Evolutionary conservation across 1,284 basidiomycete species (phyloP).

Genomic region (Athelia psychrophila): DNA sequence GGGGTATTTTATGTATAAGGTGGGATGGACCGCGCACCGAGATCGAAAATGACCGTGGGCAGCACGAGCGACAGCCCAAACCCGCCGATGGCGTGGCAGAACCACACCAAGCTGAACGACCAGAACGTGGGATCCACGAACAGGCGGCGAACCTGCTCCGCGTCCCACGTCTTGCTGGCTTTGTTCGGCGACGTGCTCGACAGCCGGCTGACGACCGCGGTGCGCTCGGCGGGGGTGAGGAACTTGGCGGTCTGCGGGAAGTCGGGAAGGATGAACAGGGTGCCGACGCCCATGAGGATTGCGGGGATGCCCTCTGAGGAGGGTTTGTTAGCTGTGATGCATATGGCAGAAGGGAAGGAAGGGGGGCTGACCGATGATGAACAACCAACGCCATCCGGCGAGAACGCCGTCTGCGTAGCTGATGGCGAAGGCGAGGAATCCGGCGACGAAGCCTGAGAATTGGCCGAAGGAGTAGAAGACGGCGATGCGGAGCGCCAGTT

Average conservation of each 20-base stretch:
- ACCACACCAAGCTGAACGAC: constrained; percentile 15
- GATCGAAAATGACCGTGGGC: constrained; percentile 18
- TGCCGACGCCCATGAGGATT: constrained; percentile 13
- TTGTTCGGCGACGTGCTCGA: constrained; percentile 13
- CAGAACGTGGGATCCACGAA: constrained; percentile 17
- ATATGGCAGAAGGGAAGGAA: background rate
- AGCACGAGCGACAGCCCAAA: constrained; percentile 15
- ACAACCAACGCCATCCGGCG: constrained; percentile 18
- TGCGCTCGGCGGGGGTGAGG: constrained; percentile 10
- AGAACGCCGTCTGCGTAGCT: constrained; percentile 14
- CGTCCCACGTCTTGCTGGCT: constrained; percentile 13
- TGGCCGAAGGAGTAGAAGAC: constrained; percentile 13
- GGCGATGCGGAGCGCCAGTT: constrained; percentile 15
- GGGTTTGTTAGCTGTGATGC: background rate
- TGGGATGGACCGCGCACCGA: constrained; percentile 9
- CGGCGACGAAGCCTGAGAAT: constrained; percentile 16
- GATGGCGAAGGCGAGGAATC: constrained; percentile 17
- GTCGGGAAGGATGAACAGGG: constrained; percentile 14
- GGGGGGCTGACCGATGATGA: constrained; percentile 7
- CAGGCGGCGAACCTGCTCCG: constrained; percentile 2
- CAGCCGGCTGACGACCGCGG: constrained; percentile 11
- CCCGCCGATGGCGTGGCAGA: constrained; percentile 16
- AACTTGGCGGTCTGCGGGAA: constrained; percentile 16
- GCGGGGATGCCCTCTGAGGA: constrained; percentile 15
- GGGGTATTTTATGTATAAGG: background rate